Evolutionary conservation across 1,284 basidiomycete species (phyloP).

Genomic region (Ustilago shanxiensis): DNA sequence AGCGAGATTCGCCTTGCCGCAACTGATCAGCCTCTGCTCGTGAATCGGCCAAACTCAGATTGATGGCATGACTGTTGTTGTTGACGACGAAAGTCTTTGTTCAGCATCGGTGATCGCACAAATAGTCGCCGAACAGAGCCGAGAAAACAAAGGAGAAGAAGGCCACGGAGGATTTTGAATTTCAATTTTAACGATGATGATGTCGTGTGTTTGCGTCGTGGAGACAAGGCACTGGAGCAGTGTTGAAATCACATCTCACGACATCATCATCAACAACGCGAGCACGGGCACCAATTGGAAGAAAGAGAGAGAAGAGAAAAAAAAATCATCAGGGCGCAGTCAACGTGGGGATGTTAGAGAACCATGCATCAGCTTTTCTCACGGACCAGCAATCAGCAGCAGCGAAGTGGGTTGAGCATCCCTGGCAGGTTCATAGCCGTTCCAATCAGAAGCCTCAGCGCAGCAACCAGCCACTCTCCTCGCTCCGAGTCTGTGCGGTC

Average conservation of each 20-base stretch:
- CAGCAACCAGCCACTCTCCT: neutral
- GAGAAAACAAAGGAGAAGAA: neutral
- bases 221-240: conserved; percentile 27
- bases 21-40: neutral
- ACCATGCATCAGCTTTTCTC: conserved; percentile 8
- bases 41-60: neutral
- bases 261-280: conserved; percentile 26
- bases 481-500: too few relatives aligned
- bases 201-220: conserved; percentile 26
- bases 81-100: neutral
- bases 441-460: neutral
- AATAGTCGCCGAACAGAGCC: conserved; percentile 19
- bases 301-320: conserved; percentile 4
- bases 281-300: conserved; percentile 17
- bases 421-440: conserved; percentile 30
- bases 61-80: neutral
- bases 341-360: conserved; percentile 35
- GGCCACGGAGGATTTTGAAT: conserved; percentile 21
- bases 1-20: too few relatives aligned
- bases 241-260: conserved; percentile 16
- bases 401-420: neutral
- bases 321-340: conserved; percentile 7
- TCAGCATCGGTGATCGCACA: neutral
- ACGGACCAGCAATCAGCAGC: neutral
- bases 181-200: conserved; percentile 9